phyloP scores from a whole-genome alignment of 345 rosid species.

The Sonneratia alba region DNA sequence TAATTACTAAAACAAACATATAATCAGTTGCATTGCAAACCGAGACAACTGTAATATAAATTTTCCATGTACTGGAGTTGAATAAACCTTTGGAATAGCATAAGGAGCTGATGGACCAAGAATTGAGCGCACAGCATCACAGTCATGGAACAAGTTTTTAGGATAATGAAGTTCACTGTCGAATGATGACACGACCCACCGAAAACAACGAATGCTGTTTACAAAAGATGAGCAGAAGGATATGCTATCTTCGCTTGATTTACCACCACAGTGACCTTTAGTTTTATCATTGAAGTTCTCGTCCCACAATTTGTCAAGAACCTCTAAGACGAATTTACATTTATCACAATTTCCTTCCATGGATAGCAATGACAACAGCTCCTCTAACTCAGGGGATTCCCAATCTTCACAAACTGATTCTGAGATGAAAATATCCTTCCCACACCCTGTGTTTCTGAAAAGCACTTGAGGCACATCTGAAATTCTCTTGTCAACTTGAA shows the following conservation, averaged over 20 bases:
- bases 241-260: slow-evolving; percentile 21
- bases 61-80: slow-evolving; percentile 5
- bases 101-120: slow-evolving; percentile 77
- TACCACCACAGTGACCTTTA: slow-evolving; percentile 25
- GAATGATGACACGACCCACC: slow-evolving; percentile 70
- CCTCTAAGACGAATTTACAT: slow-evolving; percentile 54
- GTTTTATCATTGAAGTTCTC: slow-evolving; percentile 50
- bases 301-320: slow-evolving; percentile 75
- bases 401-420: slow-evolving; percentile 55
- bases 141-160: slow-evolving; percentile 60
- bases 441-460: slow-evolving; percentile 19
- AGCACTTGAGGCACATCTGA: slow-evolving; percentile 28
- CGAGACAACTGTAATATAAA: too few species aligned
- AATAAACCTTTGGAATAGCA: slow-evolving; percentile 82
- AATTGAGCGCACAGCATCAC: slow-evolving; percentile 63
- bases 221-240: slow-evolving; percentile 62
- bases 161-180: slow-evolving; percentile 65
- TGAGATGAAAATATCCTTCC: slow-evolving; percentile 21
- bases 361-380: slow-evolving; percentile 40
- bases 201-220: slow-evolving; percentile 40
- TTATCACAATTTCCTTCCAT: slow-evolving; percentile 34
- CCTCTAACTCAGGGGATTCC: slow-evolving; percentile 69
- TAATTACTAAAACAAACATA: too few species aligned
- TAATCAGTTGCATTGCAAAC: too few species aligned
- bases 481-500: slow-evolving; percentile 54